Evolutionary conservation across 1,139 yeast genomes (phyloP).

Genomic region (Insectozyma bohioensis): DNA sequence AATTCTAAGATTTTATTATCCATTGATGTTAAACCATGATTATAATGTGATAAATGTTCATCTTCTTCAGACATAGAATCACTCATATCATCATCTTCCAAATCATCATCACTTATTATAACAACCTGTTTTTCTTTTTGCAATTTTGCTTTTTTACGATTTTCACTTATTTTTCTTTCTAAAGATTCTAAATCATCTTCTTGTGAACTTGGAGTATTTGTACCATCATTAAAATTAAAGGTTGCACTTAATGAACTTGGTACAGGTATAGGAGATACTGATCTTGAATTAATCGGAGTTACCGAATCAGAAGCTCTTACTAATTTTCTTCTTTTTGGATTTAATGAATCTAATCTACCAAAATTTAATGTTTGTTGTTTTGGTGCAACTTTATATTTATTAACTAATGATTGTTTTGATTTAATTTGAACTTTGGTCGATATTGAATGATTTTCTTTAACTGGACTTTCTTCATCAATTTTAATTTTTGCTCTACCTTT

Average conservation of each 20-base stretch:
- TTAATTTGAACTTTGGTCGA: constrained; percentile 62
- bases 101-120: constrained; percentile 38
- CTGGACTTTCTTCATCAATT: constrained; percentile 19
- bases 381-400: constrained; percentile 39
- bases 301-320: constrained; percentile 32
- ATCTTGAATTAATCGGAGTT: constrained; percentile 11
- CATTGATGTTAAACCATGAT: constrained; percentile 46
- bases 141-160: constrained; percentile 23
- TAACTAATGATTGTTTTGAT: constrained; percentile 54
- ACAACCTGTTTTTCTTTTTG: constrained; percentile 20
- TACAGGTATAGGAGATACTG: constrained; percentile 15
- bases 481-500: constrained; percentile 35
- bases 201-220: constrained; percentile 8
- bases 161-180: constrained; percentile 39
- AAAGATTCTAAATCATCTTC: constrained; percentile 41
- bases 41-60: constrained; percentile 32
- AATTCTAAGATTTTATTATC: constrained; percentile 73
- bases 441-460: constrained; percentile 15
- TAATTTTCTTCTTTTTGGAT: constrained; percentile 33
- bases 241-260: constrained; percentile 14
- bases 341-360: constrained; percentile 17
- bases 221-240: constrained; percentile 16
- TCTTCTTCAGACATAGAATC: constrained; percentile 43
- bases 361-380: constrained; percentile 25
- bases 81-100: constrained; percentile 38